Evolutionary conservation across 2,329 filamentous ascomycete species (phyloP).

Genomic region (Penicillium fuscoglaucum): DNA sequence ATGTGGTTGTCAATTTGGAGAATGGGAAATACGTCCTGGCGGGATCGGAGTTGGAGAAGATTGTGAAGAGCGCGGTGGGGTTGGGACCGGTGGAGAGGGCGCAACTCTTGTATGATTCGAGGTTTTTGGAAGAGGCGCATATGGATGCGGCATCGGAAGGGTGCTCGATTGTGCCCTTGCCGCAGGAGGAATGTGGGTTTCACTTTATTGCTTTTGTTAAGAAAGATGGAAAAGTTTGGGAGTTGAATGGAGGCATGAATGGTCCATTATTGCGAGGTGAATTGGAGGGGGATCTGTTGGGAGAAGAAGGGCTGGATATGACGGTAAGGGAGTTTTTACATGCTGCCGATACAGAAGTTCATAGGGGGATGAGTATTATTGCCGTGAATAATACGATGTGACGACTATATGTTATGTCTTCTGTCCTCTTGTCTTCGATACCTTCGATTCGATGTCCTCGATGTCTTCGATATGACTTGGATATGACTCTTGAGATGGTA

Average conservation of each 20-base stretch:
- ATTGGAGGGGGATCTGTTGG: constrained; percentile 23
- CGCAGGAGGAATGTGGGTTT: constrained; percentile 22
- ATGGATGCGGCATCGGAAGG: constrained; percentile 25
- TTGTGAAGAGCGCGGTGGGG: constrained; percentile 48
- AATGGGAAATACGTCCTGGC: constrained; percentile 45
- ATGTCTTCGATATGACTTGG: background rate
- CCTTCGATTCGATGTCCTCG: background rate
- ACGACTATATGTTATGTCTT: background rate
- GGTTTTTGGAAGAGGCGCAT: constrained; percentile 29
- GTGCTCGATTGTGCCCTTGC: constrained; percentile 17
- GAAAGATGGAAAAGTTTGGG: constrained; percentile 22
- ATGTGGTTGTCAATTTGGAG: constrained; percentile 54
- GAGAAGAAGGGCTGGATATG: constrained; percentile 18
- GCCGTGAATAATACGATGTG: constrained; percentile 11
- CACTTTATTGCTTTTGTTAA: constrained; percentile 27
- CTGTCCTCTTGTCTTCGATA: background rate
- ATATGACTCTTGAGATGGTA: too few relatives aligned
- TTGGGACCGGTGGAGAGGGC: constrained; percentile 51
- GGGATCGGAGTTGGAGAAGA: constrained; percentile 46
- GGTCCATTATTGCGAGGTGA: constrained; percentile 41
- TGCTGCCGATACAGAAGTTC: constrained; percentile 15
- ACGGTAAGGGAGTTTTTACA: constrained; percentile 20
- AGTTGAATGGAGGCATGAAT: constrained; percentile 25
- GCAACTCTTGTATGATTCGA: constrained; percentile 50
- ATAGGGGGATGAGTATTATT: constrained; percentile 24